These are phyloP conservation scores for Ustilaginoidea virens DNA, from an alignment of 2,329 filamentous ascomycete species.

Conservation along the genomic window DNA sequence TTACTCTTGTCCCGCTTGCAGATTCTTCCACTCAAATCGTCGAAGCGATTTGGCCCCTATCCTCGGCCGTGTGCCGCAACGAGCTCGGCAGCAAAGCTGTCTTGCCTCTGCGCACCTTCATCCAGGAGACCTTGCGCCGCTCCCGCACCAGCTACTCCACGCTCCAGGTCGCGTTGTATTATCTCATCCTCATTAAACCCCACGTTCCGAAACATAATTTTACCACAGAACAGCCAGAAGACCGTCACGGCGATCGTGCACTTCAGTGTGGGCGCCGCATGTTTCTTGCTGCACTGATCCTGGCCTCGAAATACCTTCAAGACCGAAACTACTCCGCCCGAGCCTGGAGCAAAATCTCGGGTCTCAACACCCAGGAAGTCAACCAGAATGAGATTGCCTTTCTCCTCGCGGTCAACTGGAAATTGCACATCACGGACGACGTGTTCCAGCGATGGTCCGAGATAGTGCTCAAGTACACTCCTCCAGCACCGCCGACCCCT, in stretches of 20 bases:
- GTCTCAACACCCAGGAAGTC: constrained; percentile 83
- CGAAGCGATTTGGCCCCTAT: constrained; percentile 90
- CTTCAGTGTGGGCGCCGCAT: constrained; percentile 93
- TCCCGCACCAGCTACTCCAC: constrained; percentile 97
- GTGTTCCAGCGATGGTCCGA: constrained; percentile 90
- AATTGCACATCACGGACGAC: constrained; percentile 79
- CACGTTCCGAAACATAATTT: constrained; percentile 75
- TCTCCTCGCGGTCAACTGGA: constrained; percentile 80
- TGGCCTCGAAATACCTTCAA: constrained; percentile 95
- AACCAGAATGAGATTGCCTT: constrained; percentile 95
- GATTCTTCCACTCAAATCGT: constrained; percentile 97
- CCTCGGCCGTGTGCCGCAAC: constrained; percentile 61
- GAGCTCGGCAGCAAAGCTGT: constrained; percentile 63
- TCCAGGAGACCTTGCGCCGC: constrained; percentile 88
- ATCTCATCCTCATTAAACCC: constrained; percentile 83
- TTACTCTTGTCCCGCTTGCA: constrained; percentile 30
- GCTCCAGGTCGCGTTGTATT: constrained; percentile 90
- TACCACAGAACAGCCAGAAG: constrained; percentile 68
- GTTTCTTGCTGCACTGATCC: constrained; percentile 87
- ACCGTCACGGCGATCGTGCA: constrained; percentile 57
- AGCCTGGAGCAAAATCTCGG: constrained; percentile 98
- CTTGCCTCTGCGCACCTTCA: constrained; percentile 83
- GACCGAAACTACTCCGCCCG: constrained; percentile 95
- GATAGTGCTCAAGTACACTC: constrained; percentile 73
- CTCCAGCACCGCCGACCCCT: constrained; percentile 41